Evolutionary conservation across 495 filamentous ascomycete species (phyloP), one percentile per base, ranked within the genome.

Genomic region (Acidiella bohemica): DNA sequence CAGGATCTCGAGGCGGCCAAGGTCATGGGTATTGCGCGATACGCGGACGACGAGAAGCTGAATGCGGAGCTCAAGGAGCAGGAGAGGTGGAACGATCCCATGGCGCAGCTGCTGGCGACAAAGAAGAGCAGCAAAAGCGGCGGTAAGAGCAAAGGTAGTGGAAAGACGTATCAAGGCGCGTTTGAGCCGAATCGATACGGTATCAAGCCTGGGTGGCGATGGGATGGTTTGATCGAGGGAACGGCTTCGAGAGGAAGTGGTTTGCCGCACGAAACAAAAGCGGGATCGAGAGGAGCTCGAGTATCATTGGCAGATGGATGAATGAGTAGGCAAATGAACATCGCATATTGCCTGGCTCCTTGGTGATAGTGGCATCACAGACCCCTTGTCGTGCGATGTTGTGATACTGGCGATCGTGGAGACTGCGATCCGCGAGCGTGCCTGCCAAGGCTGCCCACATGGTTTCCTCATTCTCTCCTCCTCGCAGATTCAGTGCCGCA

Each of bases 221-320:
- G 90, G 90, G 90, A 99, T 73, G 92, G 92, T 11, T 92, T 97
- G 92, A 97, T 72, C 67, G 90, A 49, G 68, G 80, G 16, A 97
- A 82, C 67, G 86, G 88, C 29, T 96, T 93, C 56, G 90, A 97
- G 67, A 83, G 73, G 60, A 84, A 95, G 61, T 80, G 84, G 68
- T 96, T 96, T 64, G 77, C 79, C 56, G 81, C 84, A 20, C 65
- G 81, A 57, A 93, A 93, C 61, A 62, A 71, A 56, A 74, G 69
- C 59, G 71, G 55, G 75, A 81, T 57, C 67, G 76, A 44, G 78
- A 79, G 57, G 72, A 80, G 26, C 55, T 95, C 60, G 82, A 93
- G 54, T 94, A 94, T 62, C 70, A 78, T 36, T 96, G 88, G 90
- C 84, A 93, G 71, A 86, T 87, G 78, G 87, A 95, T 65, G 81